Conservation (phyloP, 2,329 filamentous ascomycete species). For the Alternaria ventricosa region DNA sequence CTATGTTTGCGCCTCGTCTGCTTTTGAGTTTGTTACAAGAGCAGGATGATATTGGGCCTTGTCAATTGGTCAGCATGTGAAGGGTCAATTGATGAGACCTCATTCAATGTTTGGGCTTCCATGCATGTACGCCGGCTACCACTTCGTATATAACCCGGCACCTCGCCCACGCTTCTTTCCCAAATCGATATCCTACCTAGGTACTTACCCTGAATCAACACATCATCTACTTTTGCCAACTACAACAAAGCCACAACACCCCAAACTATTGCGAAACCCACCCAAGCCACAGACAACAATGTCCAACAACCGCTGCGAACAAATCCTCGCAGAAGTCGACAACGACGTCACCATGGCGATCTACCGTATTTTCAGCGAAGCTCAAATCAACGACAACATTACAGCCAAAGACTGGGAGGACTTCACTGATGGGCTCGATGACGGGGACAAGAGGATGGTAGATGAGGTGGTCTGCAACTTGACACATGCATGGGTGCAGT, state of each 20-base stretch:
- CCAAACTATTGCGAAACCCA: not conserved
- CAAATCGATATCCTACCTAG: not conserved
- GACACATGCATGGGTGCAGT: not conserved
- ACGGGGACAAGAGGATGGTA: not conserved
- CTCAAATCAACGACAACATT: not conserved
- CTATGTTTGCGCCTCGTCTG: not conserved
- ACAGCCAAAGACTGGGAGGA: not conserved
- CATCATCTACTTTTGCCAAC: fast-evolving
- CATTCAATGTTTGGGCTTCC: not conserved
- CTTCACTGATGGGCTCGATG: not conserved
- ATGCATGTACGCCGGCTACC: not conserved
- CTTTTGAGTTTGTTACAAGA: not conserved
- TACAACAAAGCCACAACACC: not conserved
- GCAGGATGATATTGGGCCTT: not conserved
- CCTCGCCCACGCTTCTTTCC: not conserved
- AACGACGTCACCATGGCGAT: not conserved
- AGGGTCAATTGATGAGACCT: not conserved
- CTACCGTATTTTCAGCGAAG: not conserved
- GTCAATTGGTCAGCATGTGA: not conserved
- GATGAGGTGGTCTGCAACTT: not conserved
- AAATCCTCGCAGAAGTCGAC: not conserved
- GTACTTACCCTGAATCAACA: not conserved
- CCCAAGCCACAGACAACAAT: not conserved
- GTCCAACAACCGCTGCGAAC: not conserved
- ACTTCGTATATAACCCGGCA: not conserved